Evolutionary conservation across 768 basidiomycete species (phyloP), one percentile per base, ranked within the genome.

Genomic region (Cubamyces sp.): DNA sequence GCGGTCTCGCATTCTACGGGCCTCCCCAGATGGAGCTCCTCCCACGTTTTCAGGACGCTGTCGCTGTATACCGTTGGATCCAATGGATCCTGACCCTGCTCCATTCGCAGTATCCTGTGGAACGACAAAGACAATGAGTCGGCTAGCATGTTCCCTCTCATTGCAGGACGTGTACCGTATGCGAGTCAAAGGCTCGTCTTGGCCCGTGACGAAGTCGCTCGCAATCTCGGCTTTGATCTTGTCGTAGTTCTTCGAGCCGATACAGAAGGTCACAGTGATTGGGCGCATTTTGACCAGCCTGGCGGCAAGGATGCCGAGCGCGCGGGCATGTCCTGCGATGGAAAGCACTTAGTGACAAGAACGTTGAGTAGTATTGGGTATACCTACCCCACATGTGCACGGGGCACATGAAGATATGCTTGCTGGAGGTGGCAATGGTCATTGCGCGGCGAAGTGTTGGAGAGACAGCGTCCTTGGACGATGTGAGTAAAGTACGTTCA

Each of bases 361-460:
- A 49, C 15, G 9, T 26, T 3, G 48, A 2, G 12, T 19, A 43
- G 9, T 2, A 43, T 16, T 19, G 42, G 41, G 41, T 15, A 18
- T 12, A 23, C 48, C 28, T 15, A 49, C 48, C 48, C 48, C 48
- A 49, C 48, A 49, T 49, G 26, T 49, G 48, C 48, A 49, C 48
- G 9, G 48, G 48, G 14, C 25, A 15, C 25, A 49, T 15, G 15
- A 49, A 26, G 48, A 49, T 26, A 26, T 49, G 48, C 19, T 49
- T 49, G 9, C 1, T 5, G 5, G 34, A 5, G 5, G 34, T 11
- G 34, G 34, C 34, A 1, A 34, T 11, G 9, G 34, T 34, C 34
- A 34, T 34, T 34, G 4, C 9, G 9, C 11, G 4, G 34, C 4
- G 34, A 7, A 34, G 34, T 5, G 34, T 34, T n/a, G n/a, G n/a